Evolutionary conservation across 345 rosid genomes (phyloP), one percentile per base, ranked within the genome.

Genomic region (Gossypium arboreum): DNA sequence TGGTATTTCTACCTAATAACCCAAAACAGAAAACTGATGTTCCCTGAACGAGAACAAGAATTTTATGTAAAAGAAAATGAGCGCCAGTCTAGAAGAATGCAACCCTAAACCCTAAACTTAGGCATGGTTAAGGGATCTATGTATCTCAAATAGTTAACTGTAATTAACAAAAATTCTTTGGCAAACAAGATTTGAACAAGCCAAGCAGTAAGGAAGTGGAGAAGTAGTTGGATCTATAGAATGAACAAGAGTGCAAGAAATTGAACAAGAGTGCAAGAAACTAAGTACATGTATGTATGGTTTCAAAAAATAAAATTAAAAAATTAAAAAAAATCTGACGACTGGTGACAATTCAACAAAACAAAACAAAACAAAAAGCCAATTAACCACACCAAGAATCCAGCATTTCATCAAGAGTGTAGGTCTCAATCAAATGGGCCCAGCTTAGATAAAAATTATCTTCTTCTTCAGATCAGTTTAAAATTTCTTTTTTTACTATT

Each of bases 211-310:
- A 22, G 18, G 3, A 68, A 15, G 70, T 18, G 52, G 52, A 18
- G 39, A 68, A 48, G 54, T 68, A 15, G 72, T 15, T 68, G 57
- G 72, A 68, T 68, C 72, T 69, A 51, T 51, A 51, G 16, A 69
- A 22, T 11, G 22, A 20, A 20, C 22, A 20, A 20, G 22, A 20
- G 22, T 20, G 22, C 22, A 20, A 20, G 22, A 20, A 20, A 20
- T 24, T 24, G 24, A 67, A 13, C 20, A 27, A 64, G 68, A 67
- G 12, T 47, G 27, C 47, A 43, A 43, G n/a, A 65, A 43, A 48
- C 58, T 2, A 17, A 64, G 9, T 25, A 39, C 16, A 62, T 56
- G 25, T 12, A 50, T 11, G 62, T 52, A 66, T 20, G 15, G 44
- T 25, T 13, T 64, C 68, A 48, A 11, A 60, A 48, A 12, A 48